Evolutionary conservation across 257 asterid genomes (phyloP).

Genomic region (Thymus mandschuricus): DNA sequence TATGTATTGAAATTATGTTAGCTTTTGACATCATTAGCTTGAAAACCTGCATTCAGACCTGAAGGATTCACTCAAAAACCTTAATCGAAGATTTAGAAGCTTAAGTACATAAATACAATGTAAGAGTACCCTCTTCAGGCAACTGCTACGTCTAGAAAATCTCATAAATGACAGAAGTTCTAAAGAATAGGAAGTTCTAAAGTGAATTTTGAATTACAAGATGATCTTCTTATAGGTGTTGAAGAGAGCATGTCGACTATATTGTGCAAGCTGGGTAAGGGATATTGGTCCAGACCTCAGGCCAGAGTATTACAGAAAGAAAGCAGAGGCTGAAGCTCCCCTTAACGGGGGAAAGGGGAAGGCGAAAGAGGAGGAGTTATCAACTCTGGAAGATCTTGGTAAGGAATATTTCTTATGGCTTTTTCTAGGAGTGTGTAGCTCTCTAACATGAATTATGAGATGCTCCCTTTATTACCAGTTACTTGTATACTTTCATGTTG

Average conservation of each 20-base stretch:
- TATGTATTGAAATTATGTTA: neutral
- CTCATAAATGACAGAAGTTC: neutral
- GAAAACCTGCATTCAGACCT: neutral
- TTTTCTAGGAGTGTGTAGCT: neutral
- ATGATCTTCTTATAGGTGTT: constrained; percentile 50
- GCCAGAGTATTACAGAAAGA: constrained; percentile 72
- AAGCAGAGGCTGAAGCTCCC: constrained; percentile 39
- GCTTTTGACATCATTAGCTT: constrained; percentile 18
- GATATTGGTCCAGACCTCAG: constrained; percentile 94
- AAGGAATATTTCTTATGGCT: constrained; percentile 20
- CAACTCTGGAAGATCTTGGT: constrained; percentile 93
- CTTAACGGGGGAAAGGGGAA: constrained; percentile 34
- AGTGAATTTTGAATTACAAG: too few species aligned
- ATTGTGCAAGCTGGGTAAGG: constrained; percentile 94
- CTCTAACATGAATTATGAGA: too few species aligned
- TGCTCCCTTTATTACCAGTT: neutral
- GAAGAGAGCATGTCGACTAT: constrained; percentile 82
- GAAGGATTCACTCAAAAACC: neutral
- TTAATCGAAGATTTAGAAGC: neutral
- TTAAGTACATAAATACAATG: too few species aligned
- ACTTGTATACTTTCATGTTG: neutral
- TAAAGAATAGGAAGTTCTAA: neutral
- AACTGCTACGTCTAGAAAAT: neutral
- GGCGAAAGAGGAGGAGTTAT: constrained; percentile 59
- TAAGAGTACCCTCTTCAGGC: neutral